Evolutionary conservation across 768 basidiomycete species (phyloP), one percentile per base, ranked within the genome.

Genomic region (Trametes cubensis): DNA sequence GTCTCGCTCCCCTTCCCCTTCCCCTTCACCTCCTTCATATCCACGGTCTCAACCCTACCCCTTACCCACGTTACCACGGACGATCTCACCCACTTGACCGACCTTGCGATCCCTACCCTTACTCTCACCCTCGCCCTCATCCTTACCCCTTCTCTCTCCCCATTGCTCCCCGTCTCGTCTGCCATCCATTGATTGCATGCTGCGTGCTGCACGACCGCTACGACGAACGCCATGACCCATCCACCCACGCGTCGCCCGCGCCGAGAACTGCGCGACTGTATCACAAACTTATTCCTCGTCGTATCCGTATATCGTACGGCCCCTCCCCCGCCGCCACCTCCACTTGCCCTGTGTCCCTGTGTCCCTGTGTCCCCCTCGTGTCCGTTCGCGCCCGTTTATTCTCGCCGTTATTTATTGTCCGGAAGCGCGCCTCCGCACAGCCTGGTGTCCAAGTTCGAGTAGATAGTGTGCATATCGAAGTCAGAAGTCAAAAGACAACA

Each of bases 271-370:
- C 26, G 38, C 51, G 30, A 28, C 15, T 15, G 26, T 34, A 20
- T 18, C 23, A 52, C 51, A n/a, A 13, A 42, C 23, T 28, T 44
- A 28, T 47, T 56, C 18, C 58, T 52, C 50, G 53, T 26, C 28
- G 41, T 60, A 53, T 60, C 28, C 46, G 46, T 34, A 34, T 34
- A 6, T 34, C 34, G 34, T 34, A 34, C 34, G 34, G 34, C 34
- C 46, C 25, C n/a, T n/a, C 17, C 45, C 21, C 34, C 40, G 30
- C 47, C 5, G 38, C 25, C 11, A 11, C 42, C 50, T 15, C 26
- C n/a, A n/a, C 14, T 40, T 41, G 21, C 8, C 21, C 18, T 23
- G 39, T 41, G 23, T 47, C 46, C 6, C 2, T 14, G 18, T 7
- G 14, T 1, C 25, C 11, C n/a, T 23, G 4, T 45, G 17, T n/a